phyloP scores from a whole-genome alignment of 2,329 filamentous ascomycete species.

The Aspergillus felis region DNA sequence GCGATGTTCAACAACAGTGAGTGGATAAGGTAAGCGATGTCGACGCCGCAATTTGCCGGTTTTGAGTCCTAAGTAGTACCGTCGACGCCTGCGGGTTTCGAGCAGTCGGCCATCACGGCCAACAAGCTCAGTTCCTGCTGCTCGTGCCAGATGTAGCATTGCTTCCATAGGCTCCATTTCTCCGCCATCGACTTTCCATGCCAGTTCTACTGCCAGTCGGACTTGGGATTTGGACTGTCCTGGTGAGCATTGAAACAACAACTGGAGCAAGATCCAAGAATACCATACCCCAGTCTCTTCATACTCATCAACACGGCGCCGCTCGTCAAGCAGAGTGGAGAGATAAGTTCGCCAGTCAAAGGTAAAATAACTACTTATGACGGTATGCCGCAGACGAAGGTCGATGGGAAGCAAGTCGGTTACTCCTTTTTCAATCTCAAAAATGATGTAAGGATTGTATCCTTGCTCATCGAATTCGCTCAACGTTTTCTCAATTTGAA shows the following conservation, averaged over 20 bases:
- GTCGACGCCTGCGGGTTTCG: neutral
- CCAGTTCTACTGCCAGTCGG: neutral
- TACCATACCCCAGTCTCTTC: neutral
- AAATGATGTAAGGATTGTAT: neutral
- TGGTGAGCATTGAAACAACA: neutral
- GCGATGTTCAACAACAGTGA: neutral
- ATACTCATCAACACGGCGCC: neutral
- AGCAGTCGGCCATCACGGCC: neutral
- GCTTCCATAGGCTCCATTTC: neutral
- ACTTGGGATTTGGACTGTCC: neutral
- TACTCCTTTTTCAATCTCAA: neutral
- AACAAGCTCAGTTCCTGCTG: neutral
- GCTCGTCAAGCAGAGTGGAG: neutral
- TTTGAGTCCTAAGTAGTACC: neutral
- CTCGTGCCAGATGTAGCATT: neutral
- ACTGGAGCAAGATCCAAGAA: neutral
- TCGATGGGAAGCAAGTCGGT: neutral
- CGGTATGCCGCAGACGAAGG: neutral
- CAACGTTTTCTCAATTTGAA: neutral
- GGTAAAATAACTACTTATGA: neutral
- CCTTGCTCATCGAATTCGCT: neutral
- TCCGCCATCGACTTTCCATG: accelerated
- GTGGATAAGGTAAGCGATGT: neutral
- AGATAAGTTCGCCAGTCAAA: neutral
- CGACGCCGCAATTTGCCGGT: neutral